Evolutionary conservation across 805 yeast species (phyloP).

Genomic region (Teunomyces funiuensis): DNA sequence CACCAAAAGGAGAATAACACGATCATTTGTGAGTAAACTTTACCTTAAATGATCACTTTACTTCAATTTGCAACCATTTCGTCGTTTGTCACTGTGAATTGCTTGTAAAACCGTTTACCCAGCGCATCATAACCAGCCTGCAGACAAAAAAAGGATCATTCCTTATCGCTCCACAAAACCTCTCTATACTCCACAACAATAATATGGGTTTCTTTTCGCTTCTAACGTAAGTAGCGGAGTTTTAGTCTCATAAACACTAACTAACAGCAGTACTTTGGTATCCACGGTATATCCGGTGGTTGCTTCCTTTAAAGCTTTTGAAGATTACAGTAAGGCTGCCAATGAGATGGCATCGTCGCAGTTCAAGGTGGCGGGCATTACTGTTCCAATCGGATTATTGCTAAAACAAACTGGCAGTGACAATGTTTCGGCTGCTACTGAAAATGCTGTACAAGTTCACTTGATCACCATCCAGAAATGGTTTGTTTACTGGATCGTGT

Average conservation of each 20-base stretch:
- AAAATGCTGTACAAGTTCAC: constrained; percentile 18
- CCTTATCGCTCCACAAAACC: constrained; percentile 7
- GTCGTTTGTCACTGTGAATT: too few species aligned
- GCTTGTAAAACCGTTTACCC: constrained; percentile 1
- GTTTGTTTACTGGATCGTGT: constrained; percentile 63
- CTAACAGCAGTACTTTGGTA: constrained; percentile 28
- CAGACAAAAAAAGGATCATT: constrained; percentile 4
- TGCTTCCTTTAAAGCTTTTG: constrained; percentile 60
- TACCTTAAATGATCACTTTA: too few species aligned
- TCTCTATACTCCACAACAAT: neutral
- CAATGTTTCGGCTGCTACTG: constrained; percentile 13
- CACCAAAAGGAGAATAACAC: too few species aligned
- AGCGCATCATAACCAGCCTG: constrained; percentile 2
- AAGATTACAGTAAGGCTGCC: constrained; percentile 34
- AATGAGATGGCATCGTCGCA: constrained; percentile 28
- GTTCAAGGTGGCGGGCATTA: constrained; percentile 37
- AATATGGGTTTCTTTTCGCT: constrained; percentile 9
- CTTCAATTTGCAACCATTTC: too few species aligned
- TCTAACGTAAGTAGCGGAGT: constrained; percentile 6
- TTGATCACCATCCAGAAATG: constrained; percentile 38
- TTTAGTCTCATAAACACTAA: neutral
- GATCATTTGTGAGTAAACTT: too few species aligned
- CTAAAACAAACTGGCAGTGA: constrained; percentile 4
- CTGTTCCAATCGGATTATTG: constrained; percentile 30
- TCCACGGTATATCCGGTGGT: constrained; percentile 57